A percentile compares a stretch with the other conserved stretches of the same genome.
These are phyloP conservation scores for Ogataea corticis DNA, from an alignment of 805 yeast species.

Conservation along the genomic window DNA sequence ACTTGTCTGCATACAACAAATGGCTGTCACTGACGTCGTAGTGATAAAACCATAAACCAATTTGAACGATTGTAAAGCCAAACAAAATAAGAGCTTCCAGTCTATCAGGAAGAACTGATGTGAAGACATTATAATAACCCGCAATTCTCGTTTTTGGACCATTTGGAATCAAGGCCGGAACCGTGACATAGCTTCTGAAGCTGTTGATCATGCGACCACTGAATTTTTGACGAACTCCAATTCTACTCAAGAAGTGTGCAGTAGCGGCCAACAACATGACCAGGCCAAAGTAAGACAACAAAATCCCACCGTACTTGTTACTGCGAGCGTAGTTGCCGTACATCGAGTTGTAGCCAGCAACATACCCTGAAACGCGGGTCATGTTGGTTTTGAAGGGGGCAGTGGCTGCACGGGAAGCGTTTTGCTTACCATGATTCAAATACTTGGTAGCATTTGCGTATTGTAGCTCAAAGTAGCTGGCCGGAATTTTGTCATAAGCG, in stretches of 20 bases:
- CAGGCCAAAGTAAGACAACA: conserved; percentile 39
- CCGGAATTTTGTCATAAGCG: not conserved
- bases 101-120: conserved; percentile 34
- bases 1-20: conserved; percentile 32
- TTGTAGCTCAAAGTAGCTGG: conserved; percentile 12
- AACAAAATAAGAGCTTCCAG: conserved; percentile 32
- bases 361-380: conserved; percentile 5
- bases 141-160: conserved; percentile 21
- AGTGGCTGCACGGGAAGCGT: conserved; percentile 15
- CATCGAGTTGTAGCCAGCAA: conserved; percentile 15
- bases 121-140: conserved; percentile 19
- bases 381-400: conserved; percentile 17
- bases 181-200: conserved; percentile 36
- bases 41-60: conserved; percentile 23
- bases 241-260: conserved; percentile 33
- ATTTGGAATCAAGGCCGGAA: conserved; percentile 40
- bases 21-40: conserved; percentile 15
- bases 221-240: conserved; percentile 31
- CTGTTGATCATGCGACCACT: conserved; percentile 35
- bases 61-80: conserved; percentile 27
- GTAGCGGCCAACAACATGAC: conserved; percentile 39
- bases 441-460: conserved; percentile 35
- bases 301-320: conserved; percentile 36
- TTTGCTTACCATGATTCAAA: conserved; percentile 8
- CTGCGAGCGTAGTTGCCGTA: conserved; percentile 30